Evolutionary conservation across 345 rosid species (phyloP), one percentile per base, ranked within the genome.

Genomic region (Salix caprea): DNA sequence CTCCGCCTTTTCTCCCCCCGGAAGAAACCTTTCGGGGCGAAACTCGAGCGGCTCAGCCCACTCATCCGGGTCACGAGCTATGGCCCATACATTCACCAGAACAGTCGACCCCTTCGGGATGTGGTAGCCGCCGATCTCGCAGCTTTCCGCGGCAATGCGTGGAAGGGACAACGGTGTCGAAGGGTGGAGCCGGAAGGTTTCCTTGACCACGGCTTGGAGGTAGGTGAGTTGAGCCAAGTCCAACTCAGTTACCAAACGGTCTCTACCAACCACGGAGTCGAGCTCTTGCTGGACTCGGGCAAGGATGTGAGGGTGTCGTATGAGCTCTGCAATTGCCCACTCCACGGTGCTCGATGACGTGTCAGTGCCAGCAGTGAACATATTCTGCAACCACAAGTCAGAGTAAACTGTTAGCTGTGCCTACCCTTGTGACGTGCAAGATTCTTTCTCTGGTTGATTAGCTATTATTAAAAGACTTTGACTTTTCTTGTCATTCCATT

Each of bases 291-390:
- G 87, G 81, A 86, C 88, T 48, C 68, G 83, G 61, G 78, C 80
- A 71, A 90, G 61, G 73, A 87, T 83, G 4, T 75, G 66, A 1
- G 98, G 99, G 71, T 93, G 94, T 18, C 98, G 89, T 12, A 95
- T 87, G 1, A 95, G 80, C 50, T 95, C 99, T 0, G 99, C 93
- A 28, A 93, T 85, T 61, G 94, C 96, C 99, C 99, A 95, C 28
- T 95, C 99, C 26, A 86, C 87, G 0, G 99, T 95, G 79, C 97
- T 89, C 7, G 97, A 87, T n/a, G 97, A 84, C 58, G 99, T 95
- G 86, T 95, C 99, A 0, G 99, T 95, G 2, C 98, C 99, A 3
- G 99, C 97, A 0, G 92, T 82, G 65, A 95, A 93, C 99, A 95
- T 91, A 75, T 93, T 88, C 97, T 92, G 85, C 74, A 60, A 50